A percentile compares a stretch with the other conserved stretches of the same genome.
These are phyloP conservation scores for Periconia macrospinosa DNA, from an alignment of 2,329 filamentous ascomycete genomes.

Conservation along the genomic window DNA sequence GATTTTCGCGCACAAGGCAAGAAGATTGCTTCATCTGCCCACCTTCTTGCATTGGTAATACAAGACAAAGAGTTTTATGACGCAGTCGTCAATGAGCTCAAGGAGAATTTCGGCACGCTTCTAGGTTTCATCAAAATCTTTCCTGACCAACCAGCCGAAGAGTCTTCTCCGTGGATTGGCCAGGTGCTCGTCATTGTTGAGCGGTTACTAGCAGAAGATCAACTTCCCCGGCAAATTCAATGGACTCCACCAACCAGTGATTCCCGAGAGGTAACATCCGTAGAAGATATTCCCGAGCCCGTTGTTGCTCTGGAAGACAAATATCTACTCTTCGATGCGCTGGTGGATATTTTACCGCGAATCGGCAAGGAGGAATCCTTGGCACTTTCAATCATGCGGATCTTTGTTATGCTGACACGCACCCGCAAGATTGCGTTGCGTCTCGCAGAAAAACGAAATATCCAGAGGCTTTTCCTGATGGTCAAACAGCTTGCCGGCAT, in stretches of 20 bases:
- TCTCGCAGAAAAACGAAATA: constrained; percentile 83
- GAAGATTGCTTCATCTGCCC: constrained; percentile 88
- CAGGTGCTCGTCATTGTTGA: constrained; percentile 90
- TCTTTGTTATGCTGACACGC: constrained; percentile 86
- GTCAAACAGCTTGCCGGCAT: constrained; percentile 85
- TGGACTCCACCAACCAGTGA: constrained; percentile 65
- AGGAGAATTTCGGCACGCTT: constrained; percentile 74
- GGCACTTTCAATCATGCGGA: constrained; percentile 78
- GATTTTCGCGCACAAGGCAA: constrained; percentile 59
- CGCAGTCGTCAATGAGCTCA: constrained; percentile 72
- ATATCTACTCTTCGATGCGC: constrained; percentile 68
- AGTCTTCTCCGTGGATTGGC: constrained; percentile 89
- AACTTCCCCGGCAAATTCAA: constrained; percentile 72
- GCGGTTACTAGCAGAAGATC: constrained; percentile 85
- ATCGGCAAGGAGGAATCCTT: constrained; percentile 86
- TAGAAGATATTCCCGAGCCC: constrained; percentile 62
- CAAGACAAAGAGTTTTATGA: constrained; percentile 82
- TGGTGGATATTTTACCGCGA: constrained; percentile 82
- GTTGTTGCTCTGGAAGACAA: constrained; percentile 69
- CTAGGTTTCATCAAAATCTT: constrained; percentile 77
- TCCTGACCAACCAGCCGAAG: constrained; percentile 68
- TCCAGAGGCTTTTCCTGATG: constrained; percentile 92
- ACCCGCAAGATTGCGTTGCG: constrained; percentile 72
- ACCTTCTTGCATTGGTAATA: constrained; percentile 84
- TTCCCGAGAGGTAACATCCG: constrained; percentile 52